phyloP scores from a whole-genome alignment of 768 basidiomycete genomes.

The Kwoniella mangroviensis region DNA sequence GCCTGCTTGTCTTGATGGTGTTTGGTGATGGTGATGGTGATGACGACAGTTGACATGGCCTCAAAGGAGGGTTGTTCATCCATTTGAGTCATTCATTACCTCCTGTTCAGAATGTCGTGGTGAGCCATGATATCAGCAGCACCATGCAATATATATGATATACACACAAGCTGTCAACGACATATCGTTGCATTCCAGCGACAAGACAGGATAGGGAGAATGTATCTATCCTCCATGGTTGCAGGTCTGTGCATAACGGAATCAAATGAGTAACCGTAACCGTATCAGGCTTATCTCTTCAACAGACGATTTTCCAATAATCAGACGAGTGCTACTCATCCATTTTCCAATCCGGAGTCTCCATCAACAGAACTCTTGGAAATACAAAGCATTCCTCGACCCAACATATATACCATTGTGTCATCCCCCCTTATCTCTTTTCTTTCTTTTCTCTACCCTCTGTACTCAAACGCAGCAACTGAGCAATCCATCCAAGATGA shows the following conservation, averaged over 20 bases:
- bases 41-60: background rate
- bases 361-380: background rate
- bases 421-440: background rate
- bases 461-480: background rate
- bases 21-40: background rate
- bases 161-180: too few species aligned
- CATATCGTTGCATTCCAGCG: too few species aligned
- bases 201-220: too few species aligned
- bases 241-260: background rate
- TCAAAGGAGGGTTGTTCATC: background rate
- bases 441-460: background rate
- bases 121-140: too few species aligned
- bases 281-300: background rate
- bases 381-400: background rate
- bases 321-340: background rate
- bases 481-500: conserved; percentile 2
- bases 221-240: too few species aligned
- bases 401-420: background rate
- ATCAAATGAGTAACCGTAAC: conserved; percentile 6
- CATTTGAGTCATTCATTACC: too few species aligned
- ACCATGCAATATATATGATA: too few species aligned
- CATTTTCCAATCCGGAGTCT: conserved; percentile 24
- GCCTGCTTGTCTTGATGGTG: background rate
- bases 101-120: too few species aligned
- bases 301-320: conserved; percentile 19